Base-by-base conservation (phyloP, 257 asterid species). In the Solanum rostratum region DNA sequence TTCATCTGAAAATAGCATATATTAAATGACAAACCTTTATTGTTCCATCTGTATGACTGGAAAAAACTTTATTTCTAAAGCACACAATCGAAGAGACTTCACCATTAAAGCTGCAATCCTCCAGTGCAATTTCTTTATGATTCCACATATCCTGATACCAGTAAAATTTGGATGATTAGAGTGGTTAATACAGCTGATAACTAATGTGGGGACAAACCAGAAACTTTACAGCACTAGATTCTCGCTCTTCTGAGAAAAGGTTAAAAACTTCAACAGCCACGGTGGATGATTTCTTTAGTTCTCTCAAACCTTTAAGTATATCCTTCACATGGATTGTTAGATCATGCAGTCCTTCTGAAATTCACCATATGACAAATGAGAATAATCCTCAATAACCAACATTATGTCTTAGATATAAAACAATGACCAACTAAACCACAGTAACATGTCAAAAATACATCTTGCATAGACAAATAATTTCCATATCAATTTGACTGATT, bases 31-130 rank as follows among this genome's bases (percentile, higher is more conserved):
- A 68, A 43, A 93, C 97, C 95, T 95, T 92, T 89, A 95, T 87
- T 29, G 94, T 90, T 82, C 98, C 98, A 88, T 94, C 97, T 22
- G 96, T 89, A 84, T 95, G 98, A 86, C 98, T 95, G 1, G 98
- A 92, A 91, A 92, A 91, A 59, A 93, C 57, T 81, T 85, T 92
- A 65, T 88, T 92, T 66, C 86, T 90, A 89, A 88, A 91, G 91
- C 89, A 90, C 79, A 91, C 87, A n/a, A 93, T 62, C 0, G 96
- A 50, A 53, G 90, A 81, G 74, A 95, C 94, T 90, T 94, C 98
- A 53, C 98, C 98, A 49, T 91, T 92, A 60, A 65, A 69, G 57
- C 91, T 85, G 89, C 98, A 94, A 85, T 95, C 97, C 84, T 88
- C 92, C 81, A 85, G 92, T 82, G 88, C 83, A 79, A 92, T 60